phyloP scores from a whole-genome alignment of 805 yeast species.

The Martiniozyma abietophila region DNA sequence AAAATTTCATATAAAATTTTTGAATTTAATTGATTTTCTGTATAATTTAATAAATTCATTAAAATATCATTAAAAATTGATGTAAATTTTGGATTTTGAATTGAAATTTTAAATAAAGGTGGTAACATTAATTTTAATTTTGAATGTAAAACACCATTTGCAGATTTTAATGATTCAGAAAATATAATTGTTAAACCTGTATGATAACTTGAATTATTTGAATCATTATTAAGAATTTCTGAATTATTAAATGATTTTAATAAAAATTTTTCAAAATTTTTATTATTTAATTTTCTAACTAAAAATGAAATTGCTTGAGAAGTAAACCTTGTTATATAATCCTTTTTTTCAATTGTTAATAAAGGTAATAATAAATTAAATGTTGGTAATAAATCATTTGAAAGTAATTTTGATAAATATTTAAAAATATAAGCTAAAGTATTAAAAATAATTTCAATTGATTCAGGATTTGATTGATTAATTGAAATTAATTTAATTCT shows the following conservation, averaged over 20 bases:
- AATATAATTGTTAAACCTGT: constrained; percentile 52
- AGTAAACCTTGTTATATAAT: constrained; percentile 68
- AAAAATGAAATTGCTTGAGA: constrained; percentile 87
- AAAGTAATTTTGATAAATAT: constrained; percentile 59
- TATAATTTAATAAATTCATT: constrained; percentile 43
- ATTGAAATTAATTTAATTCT: constrained; percentile 40
- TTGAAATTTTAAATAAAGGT: constrained; percentile 20
- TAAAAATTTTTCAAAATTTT: constrained; percentile 39
- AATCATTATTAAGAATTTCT: constrained; percentile 22
- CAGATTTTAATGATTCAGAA: constrained; percentile 66
- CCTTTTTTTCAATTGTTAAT: constrained; percentile 46
- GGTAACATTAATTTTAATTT: constrained; percentile 46
- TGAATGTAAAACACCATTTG: constrained; percentile 68
- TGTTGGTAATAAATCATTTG: constrained; percentile 59
- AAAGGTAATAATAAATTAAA: constrained; percentile 57
- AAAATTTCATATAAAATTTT: constrained; percentile 32
- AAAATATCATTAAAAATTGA: constrained; percentile 52
- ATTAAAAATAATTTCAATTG: constrained; percentile 78
- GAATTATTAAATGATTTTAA: constrained; percentile 27
- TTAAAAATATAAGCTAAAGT: constrained; percentile 84
- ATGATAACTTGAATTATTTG: constrained; percentile 42
- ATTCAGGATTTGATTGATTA: constrained; percentile 45
- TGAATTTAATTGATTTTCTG: constrained; percentile 37
- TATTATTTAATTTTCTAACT: constrained; percentile 53
- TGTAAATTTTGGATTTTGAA: constrained; percentile 21